These are phyloP conservation scores for Xylaria arbuscula DNA, from an alignment of 2,329 filamentous ascomycete genomes.

Conservation along the genomic window DNA sequence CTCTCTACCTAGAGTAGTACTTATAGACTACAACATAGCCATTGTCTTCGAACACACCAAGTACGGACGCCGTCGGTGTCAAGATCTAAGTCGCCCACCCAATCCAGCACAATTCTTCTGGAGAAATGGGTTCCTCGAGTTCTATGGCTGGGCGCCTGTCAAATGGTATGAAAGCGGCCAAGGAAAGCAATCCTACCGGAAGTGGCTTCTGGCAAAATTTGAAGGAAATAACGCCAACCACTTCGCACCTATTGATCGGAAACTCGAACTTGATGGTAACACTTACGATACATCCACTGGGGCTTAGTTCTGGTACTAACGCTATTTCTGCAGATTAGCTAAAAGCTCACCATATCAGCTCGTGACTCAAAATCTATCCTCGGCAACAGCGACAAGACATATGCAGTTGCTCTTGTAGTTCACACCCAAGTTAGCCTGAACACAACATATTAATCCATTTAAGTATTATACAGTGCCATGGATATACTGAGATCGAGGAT, in stretches of 20 bases:
- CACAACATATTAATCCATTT: no score
- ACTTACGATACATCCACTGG: no score
- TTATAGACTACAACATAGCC: slow-evolving; percentile 6
- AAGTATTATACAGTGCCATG: no score
- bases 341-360: no score
- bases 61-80: background rate
- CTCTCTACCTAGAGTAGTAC: background rate
- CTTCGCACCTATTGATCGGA: background rate
- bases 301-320: no score
- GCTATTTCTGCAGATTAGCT: no score
- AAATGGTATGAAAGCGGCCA: background rate
- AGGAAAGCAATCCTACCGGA: background rate
- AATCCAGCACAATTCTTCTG: background rate
- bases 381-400: no score
- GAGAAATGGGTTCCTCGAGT: background rate
- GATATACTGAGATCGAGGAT: no score
- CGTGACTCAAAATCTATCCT: no score
- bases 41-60: background rate
- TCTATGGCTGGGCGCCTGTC: background rate
- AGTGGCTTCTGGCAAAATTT: background rate
- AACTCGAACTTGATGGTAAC: background rate
- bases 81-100: background rate
- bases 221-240: no score
- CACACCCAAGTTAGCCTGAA: no score
- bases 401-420: no score